Evolutionary conservation across 2,329 filamentous ascomycete genomes (phyloP).

Genomic region (Bipolaris zeicola): DNA sequence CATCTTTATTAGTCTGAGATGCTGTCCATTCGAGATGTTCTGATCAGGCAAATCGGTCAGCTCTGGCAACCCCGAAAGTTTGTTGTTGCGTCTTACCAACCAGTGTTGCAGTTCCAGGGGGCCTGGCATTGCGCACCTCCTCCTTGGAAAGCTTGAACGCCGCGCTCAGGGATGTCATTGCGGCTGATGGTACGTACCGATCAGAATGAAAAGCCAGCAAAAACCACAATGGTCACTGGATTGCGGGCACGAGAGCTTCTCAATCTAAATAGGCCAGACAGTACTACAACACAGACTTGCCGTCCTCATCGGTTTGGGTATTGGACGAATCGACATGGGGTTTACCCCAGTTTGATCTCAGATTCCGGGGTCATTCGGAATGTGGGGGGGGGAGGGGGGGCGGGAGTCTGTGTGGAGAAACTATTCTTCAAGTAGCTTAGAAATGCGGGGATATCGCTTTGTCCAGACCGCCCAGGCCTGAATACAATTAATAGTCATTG

Average conservation of each 20-base stretch:
- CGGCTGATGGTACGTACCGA: not conserved
- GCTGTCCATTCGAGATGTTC: slow-evolving; percentile 39
- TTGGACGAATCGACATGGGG: not conserved
- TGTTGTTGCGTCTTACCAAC: slow-evolving; percentile 38
- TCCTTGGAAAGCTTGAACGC: slow-evolving; percentile 49
- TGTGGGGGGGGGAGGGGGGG: not conserved
- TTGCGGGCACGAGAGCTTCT: not conserved
- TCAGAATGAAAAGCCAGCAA: not conserved
- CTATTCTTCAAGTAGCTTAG: not conserved
- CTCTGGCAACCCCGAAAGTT: slow-evolving; percentile 1
- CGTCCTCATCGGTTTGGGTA: not conserved
- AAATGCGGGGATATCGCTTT: not conserved
- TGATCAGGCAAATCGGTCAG: not conserved
- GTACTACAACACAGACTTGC: not conserved
- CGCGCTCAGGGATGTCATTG: slow-evolving; percentile 43
- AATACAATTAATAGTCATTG: not conserved
- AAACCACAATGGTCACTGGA: not conserved
- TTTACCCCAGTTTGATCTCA: not conserved
- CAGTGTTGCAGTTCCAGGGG: slow-evolving; percentile 49
- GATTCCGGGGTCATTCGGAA: slow-evolving; percentile 1
- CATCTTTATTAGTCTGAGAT: slow-evolving; percentile 41
- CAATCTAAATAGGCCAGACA: slow-evolving; percentile 10
- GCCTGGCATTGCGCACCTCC: slow-evolving; percentile 47
- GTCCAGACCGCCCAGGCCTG: not conserved
- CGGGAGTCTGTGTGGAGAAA: not conserved